Evolutionary conservation across 2,329 filamentous ascomycete species (phyloP).

Genomic region (Colletotrichum euphorbiae): DNA sequence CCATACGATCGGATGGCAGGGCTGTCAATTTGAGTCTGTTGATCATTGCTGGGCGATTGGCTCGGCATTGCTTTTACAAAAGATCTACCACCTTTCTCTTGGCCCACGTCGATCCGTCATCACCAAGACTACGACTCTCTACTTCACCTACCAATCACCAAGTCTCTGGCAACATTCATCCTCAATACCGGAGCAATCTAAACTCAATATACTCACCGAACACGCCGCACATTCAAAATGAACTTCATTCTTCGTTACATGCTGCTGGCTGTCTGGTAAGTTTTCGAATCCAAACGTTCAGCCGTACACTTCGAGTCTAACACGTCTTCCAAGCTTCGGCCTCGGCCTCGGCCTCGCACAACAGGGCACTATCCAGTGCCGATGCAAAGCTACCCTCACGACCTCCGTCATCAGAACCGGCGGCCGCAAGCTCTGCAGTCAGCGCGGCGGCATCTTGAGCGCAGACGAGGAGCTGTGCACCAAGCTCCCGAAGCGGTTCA

Average conservation of each 20-base stretch:
- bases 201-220: neutral
- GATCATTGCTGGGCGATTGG: conserved; percentile 2
- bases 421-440: conserved; percentile 24
- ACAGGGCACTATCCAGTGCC: conserved; percentile 32
- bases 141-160: too few species aligned
- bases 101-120: neutral
- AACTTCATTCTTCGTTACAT: conserved; percentile 24
- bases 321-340: neutral
- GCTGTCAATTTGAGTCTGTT: conserved; percentile 7
- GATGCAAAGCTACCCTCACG: conserved; percentile 18
- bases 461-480: conserved; percentile 33
- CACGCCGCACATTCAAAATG: conserved; percentile 10
- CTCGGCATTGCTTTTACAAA: conserved; percentile 14
- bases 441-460: conserved; percentile 26
- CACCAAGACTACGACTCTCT: neutral
- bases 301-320: neutral
- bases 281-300: neutral
- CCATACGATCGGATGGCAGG: conserved; percentile 18
- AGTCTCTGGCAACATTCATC: neutral
- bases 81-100: neutral
- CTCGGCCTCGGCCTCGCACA: conserved; percentile 30
- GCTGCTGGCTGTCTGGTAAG: conserved; percentile 26
- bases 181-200: neutral
- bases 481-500: conserved; percentile 18
- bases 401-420: conserved; percentile 20